Evolutionary conservation across 805 yeast genomes (phyloP).

Genomic region (Candida odintsovae): DNA sequence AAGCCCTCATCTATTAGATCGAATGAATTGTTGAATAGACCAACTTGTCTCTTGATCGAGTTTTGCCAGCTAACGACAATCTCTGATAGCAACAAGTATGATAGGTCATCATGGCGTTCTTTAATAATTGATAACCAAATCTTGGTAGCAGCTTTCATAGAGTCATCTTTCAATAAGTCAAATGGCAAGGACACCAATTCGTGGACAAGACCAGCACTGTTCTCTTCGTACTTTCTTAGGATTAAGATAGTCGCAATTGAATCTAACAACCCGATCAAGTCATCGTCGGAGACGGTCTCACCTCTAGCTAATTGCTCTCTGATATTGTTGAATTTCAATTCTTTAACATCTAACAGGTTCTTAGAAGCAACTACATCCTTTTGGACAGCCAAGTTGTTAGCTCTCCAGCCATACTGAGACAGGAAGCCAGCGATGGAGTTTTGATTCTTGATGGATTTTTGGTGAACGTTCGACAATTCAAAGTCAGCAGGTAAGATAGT

Average conservation of each 20-base stretch:
- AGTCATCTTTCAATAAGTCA: constrained; percentile 48
- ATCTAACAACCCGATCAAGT: constrained; percentile 39
- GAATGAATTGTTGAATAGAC: constrained; percentile 53
- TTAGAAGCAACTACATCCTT: constrained; percentile 19
- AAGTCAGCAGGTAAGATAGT: constrained; percentile 59
- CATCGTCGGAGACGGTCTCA: constrained; percentile 23
- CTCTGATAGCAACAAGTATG: constrained; percentile 60
- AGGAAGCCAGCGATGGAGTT: constrained; percentile 68
- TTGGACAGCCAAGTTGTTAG: constrained; percentile 30
- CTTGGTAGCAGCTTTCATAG: constrained; percentile 61
- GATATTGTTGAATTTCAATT: constrained; percentile 19
- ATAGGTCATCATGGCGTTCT: constrained; percentile 51
- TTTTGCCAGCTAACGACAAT: constrained; percentile 65
- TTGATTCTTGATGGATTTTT: constrained; percentile 31
- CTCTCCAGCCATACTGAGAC: constrained; percentile 73
- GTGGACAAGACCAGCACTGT: constrained; percentile 34
- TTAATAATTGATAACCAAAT: constrained; percentile 78
- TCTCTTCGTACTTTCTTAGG: constrained; percentile 25
- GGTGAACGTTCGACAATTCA: constrained; percentile 49
- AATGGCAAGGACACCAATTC: constrained; percentile 69
- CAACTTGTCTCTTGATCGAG: constrained; percentile 52
- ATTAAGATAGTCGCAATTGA: constrained; percentile 37
- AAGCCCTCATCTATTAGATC: constrained; percentile 60
- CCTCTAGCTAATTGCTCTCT: constrained; percentile 12
- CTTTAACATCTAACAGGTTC: constrained; percentile 13